Evolutionary conservation across 2,329 filamentous ascomycete species (phyloP), one percentile per base, ranked within the genome.

Genomic region (Penicillium sp.): DNA sequence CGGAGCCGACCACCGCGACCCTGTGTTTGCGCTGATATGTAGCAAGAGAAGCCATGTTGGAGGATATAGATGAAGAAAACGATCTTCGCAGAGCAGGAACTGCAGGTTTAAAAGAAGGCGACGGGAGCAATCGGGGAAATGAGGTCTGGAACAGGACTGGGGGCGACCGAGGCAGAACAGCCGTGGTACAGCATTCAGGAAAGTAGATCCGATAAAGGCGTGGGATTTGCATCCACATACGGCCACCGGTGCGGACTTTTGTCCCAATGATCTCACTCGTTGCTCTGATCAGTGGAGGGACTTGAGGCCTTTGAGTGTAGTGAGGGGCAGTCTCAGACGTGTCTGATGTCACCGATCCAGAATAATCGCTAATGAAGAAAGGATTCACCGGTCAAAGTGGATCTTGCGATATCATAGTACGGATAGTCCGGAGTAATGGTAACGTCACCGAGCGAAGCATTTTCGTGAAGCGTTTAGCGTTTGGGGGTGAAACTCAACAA

Each of bases 1-100:
- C 93, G 42, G 91, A 97, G 60, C 93, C 93, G 57, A 98, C 81
- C 42, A 98, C 82, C 52, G 89, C 90, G 63, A 69, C 56, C 59
- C 68, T 69, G 61, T 69, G 67, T 52, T 69, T 69, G 44, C 58
- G 67, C 41, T 60, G 52, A 45, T 61, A 62, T 14, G 64, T 56
- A 32, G 47, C 53, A 38, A 66, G 56, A 42, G 60, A 62, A 47
- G 58, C 58, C 67, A 69, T 69, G 20, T 51, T 68, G 56, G 44
- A 51, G 39, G 54, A 55, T 23, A 37, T 23, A 47, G 39, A 36
- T 27, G 52, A 54, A 32, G 42, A 52, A 47, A 50, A 57, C 50
- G 55, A 57, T 57, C 52, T 55, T 38, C 50, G 45, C 39, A 50
- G 46, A 36, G 54, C 42, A 40, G 24, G 44, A 22, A 23, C 18